Evolutionary conservation across 495 filamentous ascomycete genomes (phyloP), one percentile per base, ranked within the genome.

Genomic region (Penicillium fimorum): DNA sequence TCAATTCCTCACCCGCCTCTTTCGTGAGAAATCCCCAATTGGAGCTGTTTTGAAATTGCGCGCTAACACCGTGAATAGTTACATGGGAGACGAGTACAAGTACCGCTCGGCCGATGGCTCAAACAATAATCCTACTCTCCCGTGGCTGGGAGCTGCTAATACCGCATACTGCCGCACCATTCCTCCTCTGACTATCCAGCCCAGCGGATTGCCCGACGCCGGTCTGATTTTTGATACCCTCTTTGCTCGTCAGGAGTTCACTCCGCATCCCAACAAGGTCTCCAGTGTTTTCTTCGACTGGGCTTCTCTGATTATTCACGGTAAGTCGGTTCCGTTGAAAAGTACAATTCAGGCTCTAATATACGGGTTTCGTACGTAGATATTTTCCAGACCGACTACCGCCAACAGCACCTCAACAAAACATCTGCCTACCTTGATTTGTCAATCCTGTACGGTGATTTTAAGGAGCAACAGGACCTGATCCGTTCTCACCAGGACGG

Each of bases 91-190:
- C 51, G 79, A 87, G 42, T 85, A 79, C 61, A 67, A 76, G 51
- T 91, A 89, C 62, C 80, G 88, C n/a, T 79, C 78, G 45, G 86
- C 86, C 2, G 88, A 91, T 73, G 88, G 88, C n/a, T 88, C 84
- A 0, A 80, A 83, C 62, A 84, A 85, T 65, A 84, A 83, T 62
- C 77, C 81, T 46, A 77, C 79, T 37, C 75, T 77, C 50, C 81
- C 81, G 6, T 77, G 78, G 72, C 63, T 84, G 44, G 81, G 81
- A 47, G 78, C 78, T 53, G 80, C 81, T 18, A 79, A 81, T 60
- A 82, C 80, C 18, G 65, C 80, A 25, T 84, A 84, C 65, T 78
- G 79, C 45, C 77, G 80, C 53, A 76, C 75, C 24, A 80, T 82
- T 54, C 61, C 75, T 49, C 80, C 80, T 12, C 63, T 79, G 54